A percentile compares a stretch with the other conserved stretches of the same genome.
Conservation (phyloP, 1,139 yeast genomes). For the Yamadazyma mexicana region DNA sequence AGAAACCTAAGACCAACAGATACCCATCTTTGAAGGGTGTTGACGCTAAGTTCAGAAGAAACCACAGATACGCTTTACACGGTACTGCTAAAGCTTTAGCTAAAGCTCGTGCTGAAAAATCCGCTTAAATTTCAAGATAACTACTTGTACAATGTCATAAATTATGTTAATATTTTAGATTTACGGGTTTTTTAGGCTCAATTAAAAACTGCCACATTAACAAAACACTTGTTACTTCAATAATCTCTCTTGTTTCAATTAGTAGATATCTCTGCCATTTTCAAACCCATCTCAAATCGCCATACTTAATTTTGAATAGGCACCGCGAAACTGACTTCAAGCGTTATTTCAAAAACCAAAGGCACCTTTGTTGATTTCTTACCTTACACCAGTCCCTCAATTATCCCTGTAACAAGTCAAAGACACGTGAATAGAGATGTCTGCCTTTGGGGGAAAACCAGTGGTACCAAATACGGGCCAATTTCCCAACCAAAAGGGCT, state of each 20-base stretch:
- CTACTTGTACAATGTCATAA: constrained; percentile 13
- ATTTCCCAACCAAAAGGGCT: constrained; percentile 1
- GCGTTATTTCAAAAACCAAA: neutral
- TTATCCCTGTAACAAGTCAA: neutral
- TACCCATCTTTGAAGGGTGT: constrained; percentile 98
- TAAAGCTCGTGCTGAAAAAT: constrained; percentile 59
- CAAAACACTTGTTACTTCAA: too few species aligned
- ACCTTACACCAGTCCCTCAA: neutral
- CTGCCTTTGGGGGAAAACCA: constrained; percentile 25
- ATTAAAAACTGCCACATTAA: constrained; percentile 8
- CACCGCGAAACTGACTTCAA: neutral
- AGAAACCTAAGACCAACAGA: constrained; percentile 97
- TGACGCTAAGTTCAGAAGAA: constrained; percentile 98
- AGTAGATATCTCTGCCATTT: too few species aligned
- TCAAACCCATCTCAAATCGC: neutral
- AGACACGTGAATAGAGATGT: constrained; percentile 13
- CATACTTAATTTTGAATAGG: neutral
- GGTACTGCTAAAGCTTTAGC: constrained; percentile 96
- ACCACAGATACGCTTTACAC: constrained; percentile 99
- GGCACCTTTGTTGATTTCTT: neutral
- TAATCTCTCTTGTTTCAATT: too few species aligned
- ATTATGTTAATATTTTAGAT: constrained; percentile 13
- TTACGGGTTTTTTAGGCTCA: constrained; percentile 13
- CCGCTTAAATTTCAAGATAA: constrained; percentile 22
- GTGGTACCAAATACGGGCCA: constrained; percentile 8